These are phyloP conservation scores for Stephania yunnanensis DNA, from an alignment of 164 flowering plant genomes.

Conservation along the genomic window DNA sequence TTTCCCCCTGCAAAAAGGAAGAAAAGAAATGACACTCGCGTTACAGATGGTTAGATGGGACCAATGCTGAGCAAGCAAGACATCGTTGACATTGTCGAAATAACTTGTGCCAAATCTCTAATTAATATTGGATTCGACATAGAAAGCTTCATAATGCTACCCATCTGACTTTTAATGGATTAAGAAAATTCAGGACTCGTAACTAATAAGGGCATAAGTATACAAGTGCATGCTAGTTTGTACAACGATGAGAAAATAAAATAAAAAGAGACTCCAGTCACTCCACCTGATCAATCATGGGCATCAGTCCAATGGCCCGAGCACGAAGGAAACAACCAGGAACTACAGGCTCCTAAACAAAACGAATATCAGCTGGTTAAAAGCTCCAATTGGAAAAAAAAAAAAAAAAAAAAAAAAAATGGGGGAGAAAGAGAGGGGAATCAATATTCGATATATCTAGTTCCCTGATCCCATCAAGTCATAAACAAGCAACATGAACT, in stretches of 20 bases:
- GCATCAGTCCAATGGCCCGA: conserved; percentile 89
- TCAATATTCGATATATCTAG: no score
- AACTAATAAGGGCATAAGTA: not conserved
- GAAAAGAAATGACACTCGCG: not conserved
- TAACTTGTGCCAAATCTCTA: not conserved
- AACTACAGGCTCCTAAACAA: conserved; percentile 66
- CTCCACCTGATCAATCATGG: conserved; percentile 84
- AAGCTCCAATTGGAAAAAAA: not conserved
- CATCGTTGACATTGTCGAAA: not conserved
- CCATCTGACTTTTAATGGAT: not conserved
- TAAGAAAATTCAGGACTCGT: no score
- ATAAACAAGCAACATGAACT: not conserved
- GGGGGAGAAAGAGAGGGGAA: not conserved
- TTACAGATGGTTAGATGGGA: not conserved
- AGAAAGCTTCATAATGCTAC: not conserved
- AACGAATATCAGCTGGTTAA: not conserved
- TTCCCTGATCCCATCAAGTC: no score
- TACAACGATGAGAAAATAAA: not conserved
- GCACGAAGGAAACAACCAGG: conserved; percentile 85
- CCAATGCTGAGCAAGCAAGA: not conserved
- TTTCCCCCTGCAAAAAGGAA: conserved; percentile 16
- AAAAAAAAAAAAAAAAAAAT: not conserved
- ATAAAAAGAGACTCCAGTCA: not conserved
- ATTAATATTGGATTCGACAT: not conserved
- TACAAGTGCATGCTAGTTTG: not conserved